Conservation (phyloP, 345 rosid genomes). For the Pugionium cornutum region DNA sequence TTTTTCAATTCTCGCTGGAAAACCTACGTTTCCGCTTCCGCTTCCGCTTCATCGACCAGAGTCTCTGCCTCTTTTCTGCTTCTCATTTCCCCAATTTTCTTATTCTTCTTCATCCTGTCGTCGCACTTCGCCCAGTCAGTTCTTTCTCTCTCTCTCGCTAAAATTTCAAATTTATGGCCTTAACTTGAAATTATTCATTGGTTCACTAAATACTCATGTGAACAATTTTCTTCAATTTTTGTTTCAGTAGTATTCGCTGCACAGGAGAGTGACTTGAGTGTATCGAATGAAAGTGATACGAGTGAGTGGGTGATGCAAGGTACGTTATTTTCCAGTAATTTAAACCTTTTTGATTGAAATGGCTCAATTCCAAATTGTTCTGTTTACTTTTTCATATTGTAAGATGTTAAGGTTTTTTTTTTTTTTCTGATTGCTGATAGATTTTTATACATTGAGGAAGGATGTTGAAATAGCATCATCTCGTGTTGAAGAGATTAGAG, state of each 20-base stretch:
- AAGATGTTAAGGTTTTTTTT: not conserved
- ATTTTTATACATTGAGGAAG: slow-evolving; percentile 75
- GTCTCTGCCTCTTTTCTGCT: slow-evolving; percentile 23
- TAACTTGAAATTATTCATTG: not conserved
- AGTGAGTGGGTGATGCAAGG: slow-evolving; percentile 87
- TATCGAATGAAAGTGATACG: slow-evolving; percentile 46
- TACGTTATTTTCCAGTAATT: slow-evolving; percentile 6
- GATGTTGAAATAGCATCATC: slow-evolving; percentile 71
- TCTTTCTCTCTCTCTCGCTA: slow-evolving; percentile 7
- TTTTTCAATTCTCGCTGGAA: slow-evolving; percentile 3
- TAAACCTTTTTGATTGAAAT: no score
- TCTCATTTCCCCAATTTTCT: slow-evolving; percentile 14
- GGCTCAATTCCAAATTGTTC: no score
- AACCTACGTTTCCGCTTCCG: not conserved
- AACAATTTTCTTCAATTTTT: not conserved
- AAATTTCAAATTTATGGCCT: not conserved
- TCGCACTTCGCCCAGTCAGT: slow-evolving; percentile 42
- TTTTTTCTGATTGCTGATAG: slow-evolving; percentile 44
- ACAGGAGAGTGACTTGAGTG: slow-evolving; percentile 55
- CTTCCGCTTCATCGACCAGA: not conserved
- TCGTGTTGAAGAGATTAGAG: slow-evolving; percentile 71
- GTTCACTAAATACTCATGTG: not conserved
- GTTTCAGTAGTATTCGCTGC: slow-evolving; percentile 48
- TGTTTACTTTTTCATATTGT: not conserved
- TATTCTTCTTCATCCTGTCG: slow-evolving; percentile 31